phyloP scores from a whole-genome alignment of 2,329 filamentous ascomycete genomes.

The Aschersonia sp. region DNA sequence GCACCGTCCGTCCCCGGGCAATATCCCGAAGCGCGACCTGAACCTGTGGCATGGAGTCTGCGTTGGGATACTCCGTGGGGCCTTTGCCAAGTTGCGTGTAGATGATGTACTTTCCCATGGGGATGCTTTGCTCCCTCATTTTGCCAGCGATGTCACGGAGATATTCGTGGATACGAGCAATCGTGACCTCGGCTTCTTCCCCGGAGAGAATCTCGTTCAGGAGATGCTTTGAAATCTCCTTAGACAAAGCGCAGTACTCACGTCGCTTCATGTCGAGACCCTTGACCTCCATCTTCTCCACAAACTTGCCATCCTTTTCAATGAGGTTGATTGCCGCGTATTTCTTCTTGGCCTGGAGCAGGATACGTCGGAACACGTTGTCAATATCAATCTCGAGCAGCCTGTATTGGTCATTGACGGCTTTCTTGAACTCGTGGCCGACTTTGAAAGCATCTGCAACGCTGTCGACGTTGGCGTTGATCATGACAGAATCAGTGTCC shows the following conservation, averaged over 20 bases:
- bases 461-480: constrained; percentile 94
- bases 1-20: constrained; percentile 71
- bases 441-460: constrained; percentile 82
- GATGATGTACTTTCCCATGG: constrained; percentile 84
- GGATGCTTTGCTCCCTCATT: constrained; percentile 70
- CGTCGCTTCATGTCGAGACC: constrained; percentile 95
- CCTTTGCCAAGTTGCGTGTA: constrained; percentile 94
- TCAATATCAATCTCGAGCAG: constrained; percentile 96
- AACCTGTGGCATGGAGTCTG: constrained; percentile 88
- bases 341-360: constrained; percentile 97
- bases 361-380: constrained; percentile 84
- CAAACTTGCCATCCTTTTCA: constrained; percentile 74
- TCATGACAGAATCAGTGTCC: constrained; percentile 99
- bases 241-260: constrained; percentile 91
- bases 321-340: constrained; percentile 94
- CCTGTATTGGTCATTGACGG: constrained; percentile 86
- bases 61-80: constrained; percentile 87
- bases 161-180: constrained; percentile 87
- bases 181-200: constrained; percentile 75
- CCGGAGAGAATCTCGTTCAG: constrained; percentile 92
- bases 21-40: constrained; percentile 87
- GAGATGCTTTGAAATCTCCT: constrained; percentile 81
- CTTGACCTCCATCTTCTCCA: constrained; percentile 95
- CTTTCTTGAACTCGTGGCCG: constrained; percentile 85
- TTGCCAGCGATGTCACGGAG: constrained; percentile 69